Conservation (phyloP, 1,284 basidiomycete genomes). For the Vanrija humicola region DNA sequence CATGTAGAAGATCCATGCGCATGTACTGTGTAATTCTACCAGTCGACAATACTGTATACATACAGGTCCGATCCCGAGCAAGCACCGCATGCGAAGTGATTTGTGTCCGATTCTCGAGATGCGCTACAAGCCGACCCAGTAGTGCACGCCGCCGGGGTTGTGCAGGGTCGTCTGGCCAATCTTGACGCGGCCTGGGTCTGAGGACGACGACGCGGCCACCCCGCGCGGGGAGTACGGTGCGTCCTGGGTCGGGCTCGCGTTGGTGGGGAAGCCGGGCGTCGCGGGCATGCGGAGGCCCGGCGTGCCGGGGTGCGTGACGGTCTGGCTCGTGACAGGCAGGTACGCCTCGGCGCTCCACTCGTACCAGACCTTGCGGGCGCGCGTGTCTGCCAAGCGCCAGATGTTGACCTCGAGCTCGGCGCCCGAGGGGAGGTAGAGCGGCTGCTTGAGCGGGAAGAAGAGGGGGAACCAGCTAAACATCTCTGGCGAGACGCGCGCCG, state of each 20-base stretch:
- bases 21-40: no score
- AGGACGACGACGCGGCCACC: slow-evolving; percentile 1
- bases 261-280: slow-evolving; percentile 16
- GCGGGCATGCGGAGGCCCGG: slow-evolving; percentile 18
- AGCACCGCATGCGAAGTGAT: no score
- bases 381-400: slow-evolving; percentile 85
- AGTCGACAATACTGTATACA: no score
- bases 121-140: slow-evolving; percentile 75
- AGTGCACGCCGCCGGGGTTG: slow-evolving; percentile 82
- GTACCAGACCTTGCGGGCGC: slow-evolving; percentile 77
- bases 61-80: no score
- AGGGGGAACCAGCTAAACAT: slow-evolving; percentile 99
- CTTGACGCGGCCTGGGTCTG: slow-evolving; percentile 58
- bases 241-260: slow-evolving; percentile 51
- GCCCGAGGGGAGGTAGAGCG: slow-evolving; percentile 86
- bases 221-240: slow-evolving; percentile 41
- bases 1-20: no score
- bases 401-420: slow-evolving; percentile 89
- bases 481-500: slow-evolving; percentile 76
- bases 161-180: slow-evolving; percentile 89
- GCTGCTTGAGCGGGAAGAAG: slow-evolving; percentile 92
- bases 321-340: slow-evolving; percentile 54
- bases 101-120: no score
- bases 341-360: slow-evolving; percentile 96
- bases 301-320: slow-evolving; percentile 16